Conservation (phyloP, 148 eudicot species). For the Polygonum aviculare region DNA sequence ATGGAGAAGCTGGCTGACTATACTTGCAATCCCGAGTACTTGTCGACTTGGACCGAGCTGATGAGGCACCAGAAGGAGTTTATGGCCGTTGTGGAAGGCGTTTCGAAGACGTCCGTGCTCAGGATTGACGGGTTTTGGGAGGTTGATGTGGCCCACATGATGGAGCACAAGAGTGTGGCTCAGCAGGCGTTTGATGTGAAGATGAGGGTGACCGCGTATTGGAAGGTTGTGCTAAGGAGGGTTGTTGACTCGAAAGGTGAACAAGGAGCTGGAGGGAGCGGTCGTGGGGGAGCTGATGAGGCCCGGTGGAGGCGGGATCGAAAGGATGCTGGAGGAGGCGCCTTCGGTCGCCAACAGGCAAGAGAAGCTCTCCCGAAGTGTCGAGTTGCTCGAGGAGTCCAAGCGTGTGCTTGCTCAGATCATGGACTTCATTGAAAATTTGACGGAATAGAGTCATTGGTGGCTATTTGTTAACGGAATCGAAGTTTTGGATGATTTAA, state of each 20-base stretch:
- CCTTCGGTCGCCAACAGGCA: not conserved
- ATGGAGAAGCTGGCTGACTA: slow-evolving; percentile 38
- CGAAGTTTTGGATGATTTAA: no score
- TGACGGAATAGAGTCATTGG: no score
- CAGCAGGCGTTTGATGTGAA: not conserved
- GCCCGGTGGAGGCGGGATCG: not conserved
- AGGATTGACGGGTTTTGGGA: slow-evolving; percentile 21
- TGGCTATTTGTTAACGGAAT: no score
- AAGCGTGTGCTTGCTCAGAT: not conserved
- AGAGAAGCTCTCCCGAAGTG: not conserved
- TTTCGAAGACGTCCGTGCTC: not conserved
- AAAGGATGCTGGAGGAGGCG: not conserved
- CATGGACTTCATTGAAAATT: not conserved
- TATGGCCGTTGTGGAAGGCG: slow-evolving; percentile 12
- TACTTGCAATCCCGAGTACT: slow-evolving; percentile 35
- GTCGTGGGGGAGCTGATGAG: not conserved
- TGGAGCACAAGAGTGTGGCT: not conserved
- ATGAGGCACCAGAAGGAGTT: slow-evolving; percentile 19
- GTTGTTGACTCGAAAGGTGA: not conserved
- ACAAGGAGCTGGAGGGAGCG: not conserved
- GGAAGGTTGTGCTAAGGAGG: not conserved
- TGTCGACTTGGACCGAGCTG: slow-evolving; percentile 20
- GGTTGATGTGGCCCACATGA: slow-evolving; percentile 29
- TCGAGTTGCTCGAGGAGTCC: slow-evolving; percentile 1
- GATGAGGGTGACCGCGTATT: not conserved